Percentiles rank a stretch among this genome's conserved stretches.
Conservation (phyloP, 352 stramenopile species). For the Phytopythium oedochilum region DNA sequence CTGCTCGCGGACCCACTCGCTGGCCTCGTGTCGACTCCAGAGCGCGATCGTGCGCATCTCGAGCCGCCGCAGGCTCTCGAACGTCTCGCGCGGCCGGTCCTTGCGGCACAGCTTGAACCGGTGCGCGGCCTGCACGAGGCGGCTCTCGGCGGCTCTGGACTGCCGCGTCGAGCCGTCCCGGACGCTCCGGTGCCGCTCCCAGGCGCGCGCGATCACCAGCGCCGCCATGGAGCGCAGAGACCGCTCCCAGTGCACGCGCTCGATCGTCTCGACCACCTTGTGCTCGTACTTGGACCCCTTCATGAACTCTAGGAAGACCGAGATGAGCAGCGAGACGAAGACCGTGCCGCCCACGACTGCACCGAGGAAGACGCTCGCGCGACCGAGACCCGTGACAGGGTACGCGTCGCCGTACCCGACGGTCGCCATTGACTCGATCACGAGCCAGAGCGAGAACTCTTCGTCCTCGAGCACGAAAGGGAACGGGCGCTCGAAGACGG, state of each 20-base stretch:
- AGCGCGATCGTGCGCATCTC: conserved; percentile 2
- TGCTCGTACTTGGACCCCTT: conserved; percentile 57
- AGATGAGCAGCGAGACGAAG: conserved; percentile 59
- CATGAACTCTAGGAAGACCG: conserved; percentile 53
- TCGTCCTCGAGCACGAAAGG: conserved; percentile 51
- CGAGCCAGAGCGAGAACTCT: conserved; percentile 57
- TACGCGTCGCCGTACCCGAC: conserved; percentile 62
- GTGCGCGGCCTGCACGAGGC: conserved; percentile 12
- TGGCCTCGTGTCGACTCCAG: not conserved
- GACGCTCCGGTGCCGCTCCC: conserved; percentile 14
- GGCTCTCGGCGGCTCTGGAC: not conserved
- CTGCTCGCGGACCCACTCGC: not conserved
- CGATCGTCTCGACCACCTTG: conserved; percentile 35
- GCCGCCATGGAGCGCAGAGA: conserved; percentile 19
- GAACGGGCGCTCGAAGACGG: conserved; percentile 56
- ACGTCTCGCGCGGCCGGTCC: conserved; percentile 7
- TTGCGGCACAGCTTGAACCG: conserved; percentile 7
- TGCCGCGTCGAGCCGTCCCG: not conserved
- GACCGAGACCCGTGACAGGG: conserved; percentile 41
- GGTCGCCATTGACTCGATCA: conserved; percentile 54
- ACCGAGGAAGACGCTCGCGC: conserved; percentile 37
- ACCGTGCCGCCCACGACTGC: conserved; percentile 45
- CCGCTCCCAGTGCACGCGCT: conserved; percentile 35
- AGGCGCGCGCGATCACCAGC: conserved; percentile 33
- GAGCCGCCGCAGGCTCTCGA: conserved; percentile 4